Base-by-base conservation (phyloP, 352 stramenopile species). In the Phytophthora citrophthora region DNA sequence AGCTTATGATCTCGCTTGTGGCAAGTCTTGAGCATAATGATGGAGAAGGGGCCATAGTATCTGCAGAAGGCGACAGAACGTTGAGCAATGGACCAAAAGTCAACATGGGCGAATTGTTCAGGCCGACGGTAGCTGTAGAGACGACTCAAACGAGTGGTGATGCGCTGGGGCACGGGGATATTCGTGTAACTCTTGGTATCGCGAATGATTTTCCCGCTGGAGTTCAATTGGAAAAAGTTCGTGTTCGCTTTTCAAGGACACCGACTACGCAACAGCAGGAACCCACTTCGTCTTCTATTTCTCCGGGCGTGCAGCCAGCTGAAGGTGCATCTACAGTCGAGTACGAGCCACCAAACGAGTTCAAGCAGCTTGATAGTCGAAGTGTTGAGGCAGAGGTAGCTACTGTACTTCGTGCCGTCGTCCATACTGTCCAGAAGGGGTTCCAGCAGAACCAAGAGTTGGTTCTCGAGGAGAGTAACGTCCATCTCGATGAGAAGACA, bases 401-500 rank as follows among this genome's bases (percentile, higher is more conserved):
- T 45, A 41, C 15, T 41, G 54, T 15, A 40, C 34, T 20, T 20
- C 20, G 20, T 20, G 27, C 45, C 11, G 47, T 43, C 18, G 16
- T 41, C 29, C 16, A 60, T 5, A 43, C 51, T 31, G 23, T 40
- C 20, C 16, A 45, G 3, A 43, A 39, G 10, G 31, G 52, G 15
- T 13, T 38, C 15, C 26, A 58, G 24, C 13, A 58, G 4, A 23
- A 46, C n/a, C 46, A 38, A 8, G 59, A 54, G 36, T 27, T 92
- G 5, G 51, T 81, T 5, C 32, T 90, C 4, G 78, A 84, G 40
- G 76, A 90, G 38, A 77, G 43, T 11, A 79, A 88, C 36, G 77
- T 91, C 36, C 82, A 85, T 47, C 43, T 91, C 15, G 74, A 88
- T 45, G 80, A 90, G 29, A 81, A 83, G 23, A 80, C 74, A 18